These are phyloP conservation scores for Claviceps sp. DNA, from an alignment of 2,329 filamentous ascomycete species.

Conservation along the genomic window DNA sequence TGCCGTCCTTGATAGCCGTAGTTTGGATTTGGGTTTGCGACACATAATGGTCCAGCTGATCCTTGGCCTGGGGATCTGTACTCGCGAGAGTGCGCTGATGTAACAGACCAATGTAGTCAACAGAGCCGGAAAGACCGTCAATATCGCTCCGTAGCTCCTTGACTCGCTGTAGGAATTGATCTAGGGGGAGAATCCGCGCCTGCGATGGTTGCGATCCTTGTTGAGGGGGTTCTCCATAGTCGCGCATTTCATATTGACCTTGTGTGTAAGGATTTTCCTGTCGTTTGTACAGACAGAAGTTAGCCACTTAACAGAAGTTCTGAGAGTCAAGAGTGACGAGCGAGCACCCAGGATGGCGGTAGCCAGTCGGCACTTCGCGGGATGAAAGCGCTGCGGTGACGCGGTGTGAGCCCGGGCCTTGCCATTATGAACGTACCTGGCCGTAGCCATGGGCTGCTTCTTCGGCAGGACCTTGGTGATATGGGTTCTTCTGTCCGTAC, in stretches of 20 bases:
- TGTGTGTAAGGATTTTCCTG: conserved; percentile 9
- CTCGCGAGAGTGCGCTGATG: conserved; percentile 61
- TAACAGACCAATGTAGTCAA: conserved; percentile 52
- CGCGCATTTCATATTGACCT: conserved; percentile 41
- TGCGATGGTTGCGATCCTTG: conserved; percentile 13
- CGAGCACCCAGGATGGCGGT: too few species aligned
- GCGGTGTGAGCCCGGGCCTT: background rate
- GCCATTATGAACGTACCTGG: conserved; percentile 6
- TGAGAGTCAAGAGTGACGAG: background rate
- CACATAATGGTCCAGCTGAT: conserved; percentile 53
- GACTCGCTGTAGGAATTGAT: conserved; percentile 57
- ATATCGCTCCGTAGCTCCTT: conserved; percentile 55
- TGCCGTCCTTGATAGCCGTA: conserved; percentile 64
- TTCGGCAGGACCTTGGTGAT: conserved; percentile 11
- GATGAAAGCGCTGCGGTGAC: background rate
- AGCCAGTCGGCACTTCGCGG: background rate
- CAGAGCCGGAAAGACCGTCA: conserved; percentile 48
- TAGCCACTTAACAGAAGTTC: background rate
- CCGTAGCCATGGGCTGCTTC: conserved; percentile 8
- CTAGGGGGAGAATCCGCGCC: conserved; percentile 34
- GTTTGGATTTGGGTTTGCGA: conserved; percentile 59
- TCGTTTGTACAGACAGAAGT: background rate
- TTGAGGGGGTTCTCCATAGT: conserved; percentile 22
- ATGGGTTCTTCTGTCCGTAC: conserved; percentile 13
- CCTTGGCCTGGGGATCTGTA: conserved; percentile 40